Percentiles rank a stretch among this genome's conserved stretches.
phyloP scores from a whole-genome alignment of 768 basidiomycete species.

The Porpolomopsis calyptriformis region DNA sequence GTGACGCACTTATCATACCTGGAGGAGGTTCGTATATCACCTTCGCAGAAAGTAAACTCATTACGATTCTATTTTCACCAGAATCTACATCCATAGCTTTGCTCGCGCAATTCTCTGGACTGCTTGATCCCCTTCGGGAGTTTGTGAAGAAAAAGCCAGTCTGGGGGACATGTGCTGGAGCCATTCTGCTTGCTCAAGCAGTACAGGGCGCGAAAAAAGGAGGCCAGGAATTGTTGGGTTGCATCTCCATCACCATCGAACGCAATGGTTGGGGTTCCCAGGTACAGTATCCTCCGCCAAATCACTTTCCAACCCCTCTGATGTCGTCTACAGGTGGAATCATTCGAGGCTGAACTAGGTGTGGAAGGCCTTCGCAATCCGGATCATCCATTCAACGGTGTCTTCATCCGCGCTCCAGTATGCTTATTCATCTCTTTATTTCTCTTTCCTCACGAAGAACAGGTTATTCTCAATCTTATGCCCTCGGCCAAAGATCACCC shows the following conservation, averaged over 20 bases:
- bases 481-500: constrained; percentile 40
- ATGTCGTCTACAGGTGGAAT: constrained; percentile 53
- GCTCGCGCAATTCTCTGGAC: constrained; percentile 58
- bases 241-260: constrained; percentile 67
- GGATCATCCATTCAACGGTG: constrained; percentile 56
- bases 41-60: not conserved
- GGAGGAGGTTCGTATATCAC: constrained; percentile 59
- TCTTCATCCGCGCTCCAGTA: constrained; percentile 93
- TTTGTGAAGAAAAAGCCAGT: constrained; percentile 68
- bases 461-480: constrained; percentile 56
- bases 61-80: constrained; percentile 15
- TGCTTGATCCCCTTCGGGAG: constrained; percentile 67
- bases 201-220: constrained; percentile 74
- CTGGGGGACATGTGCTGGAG: constrained; percentile 96
- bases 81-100: constrained; percentile 91
- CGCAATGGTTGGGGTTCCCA: constrained; percentile 94
- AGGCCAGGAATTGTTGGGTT: constrained; percentile 78
- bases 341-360: constrained; percentile 71
- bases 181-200: constrained; percentile 71
- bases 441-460: constrained; percentile 5
- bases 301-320: not conserved
- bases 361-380: constrained; percentile 55
- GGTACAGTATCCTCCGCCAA: constrained; percentile 32
- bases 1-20: constrained; percentile 85
- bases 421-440: constrained; percentile 16